Evolutionary conservation across 257 asterid species (phyloP).

Genomic region (Solanum chiquidenum): DNA sequence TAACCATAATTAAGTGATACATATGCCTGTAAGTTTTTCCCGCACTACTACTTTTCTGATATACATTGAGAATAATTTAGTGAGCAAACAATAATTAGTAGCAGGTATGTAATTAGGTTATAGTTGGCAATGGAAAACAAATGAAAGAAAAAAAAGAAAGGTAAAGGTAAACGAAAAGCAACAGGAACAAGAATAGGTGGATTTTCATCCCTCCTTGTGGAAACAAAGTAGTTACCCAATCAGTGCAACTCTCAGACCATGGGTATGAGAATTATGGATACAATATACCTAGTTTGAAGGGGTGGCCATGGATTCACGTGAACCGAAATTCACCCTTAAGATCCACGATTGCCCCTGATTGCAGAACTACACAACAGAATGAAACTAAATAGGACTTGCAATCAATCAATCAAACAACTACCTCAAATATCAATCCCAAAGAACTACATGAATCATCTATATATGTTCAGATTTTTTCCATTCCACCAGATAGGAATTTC

Average conservation of each 20-base stretch:
- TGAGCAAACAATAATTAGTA: no score
- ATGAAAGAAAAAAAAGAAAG: no score
- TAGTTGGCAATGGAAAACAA: no score
- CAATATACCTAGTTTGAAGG: background rate
- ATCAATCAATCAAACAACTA: background rate
- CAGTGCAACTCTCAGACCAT: background rate
- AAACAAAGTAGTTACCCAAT: background rate
- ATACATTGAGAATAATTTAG: no score
- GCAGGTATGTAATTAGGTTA: no score
- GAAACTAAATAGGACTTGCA: background rate
- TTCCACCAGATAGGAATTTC: background rate
- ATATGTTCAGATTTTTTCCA: background rate
- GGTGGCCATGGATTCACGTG: background rate
- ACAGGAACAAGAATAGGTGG: no score
- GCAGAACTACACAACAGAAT: background rate
- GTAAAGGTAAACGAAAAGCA: no score
- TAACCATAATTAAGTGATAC: no score
- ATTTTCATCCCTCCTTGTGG: background rate
- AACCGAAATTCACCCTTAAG: background rate
- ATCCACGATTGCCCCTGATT: background rate
- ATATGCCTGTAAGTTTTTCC: no score
- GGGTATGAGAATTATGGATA: background rate
- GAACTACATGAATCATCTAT: background rate
- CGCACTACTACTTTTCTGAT: no score
- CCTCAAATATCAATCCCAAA: background rate